Conservation (phyloP, 1,284 basidiomycete genomes). For the Apiotrichum veenhuisii region DNA sequence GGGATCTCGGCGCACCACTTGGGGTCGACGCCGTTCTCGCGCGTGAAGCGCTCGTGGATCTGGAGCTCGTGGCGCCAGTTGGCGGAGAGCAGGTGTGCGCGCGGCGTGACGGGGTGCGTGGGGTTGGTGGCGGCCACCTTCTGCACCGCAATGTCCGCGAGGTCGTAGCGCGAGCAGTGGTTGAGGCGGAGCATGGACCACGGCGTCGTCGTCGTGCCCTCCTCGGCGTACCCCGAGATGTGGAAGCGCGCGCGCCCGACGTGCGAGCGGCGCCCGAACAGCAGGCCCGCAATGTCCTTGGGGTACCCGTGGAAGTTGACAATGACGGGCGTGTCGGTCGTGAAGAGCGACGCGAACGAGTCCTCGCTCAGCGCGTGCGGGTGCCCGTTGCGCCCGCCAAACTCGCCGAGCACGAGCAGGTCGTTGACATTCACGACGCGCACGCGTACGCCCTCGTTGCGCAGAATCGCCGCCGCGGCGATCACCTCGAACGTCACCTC, state of each 20-base stretch:
- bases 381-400: constrained; percentile 46
- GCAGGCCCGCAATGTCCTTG: constrained; percentile 43
- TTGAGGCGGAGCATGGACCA: constrained; percentile 53
- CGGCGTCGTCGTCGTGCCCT: constrained; percentile 54
- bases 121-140: constrained; percentile 37
- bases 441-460: constrained; percentile 64
- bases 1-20: constrained; percentile 43
- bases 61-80: constrained; percentile 48
- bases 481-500: constrained; percentile 54
- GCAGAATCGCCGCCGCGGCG: constrained; percentile 67
- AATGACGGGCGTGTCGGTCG: constrained; percentile 63
- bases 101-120: constrained; percentile 39
- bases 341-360: constrained; percentile 68
- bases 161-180: constrained; percentile 50
- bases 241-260: constrained; percentile 47
- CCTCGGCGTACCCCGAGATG: constrained; percentile 51
- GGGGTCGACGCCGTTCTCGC: constrained; percentile 46
- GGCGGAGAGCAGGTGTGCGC: constrained; percentile 44
- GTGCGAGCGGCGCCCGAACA: constrained; percentile 45
- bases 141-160: constrained; percentile 50
- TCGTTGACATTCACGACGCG: constrained; percentile 70
- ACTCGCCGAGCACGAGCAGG: constrained; percentile 49
- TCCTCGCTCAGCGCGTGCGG: constrained; percentile 63
- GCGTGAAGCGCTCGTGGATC: constrained; percentile 48
- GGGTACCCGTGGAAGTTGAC: constrained; percentile 75